Evolutionary conservation across 108 stramenopile genomes (phyloP).

Genomic region (Discostella pseudostelligera): DNA sequence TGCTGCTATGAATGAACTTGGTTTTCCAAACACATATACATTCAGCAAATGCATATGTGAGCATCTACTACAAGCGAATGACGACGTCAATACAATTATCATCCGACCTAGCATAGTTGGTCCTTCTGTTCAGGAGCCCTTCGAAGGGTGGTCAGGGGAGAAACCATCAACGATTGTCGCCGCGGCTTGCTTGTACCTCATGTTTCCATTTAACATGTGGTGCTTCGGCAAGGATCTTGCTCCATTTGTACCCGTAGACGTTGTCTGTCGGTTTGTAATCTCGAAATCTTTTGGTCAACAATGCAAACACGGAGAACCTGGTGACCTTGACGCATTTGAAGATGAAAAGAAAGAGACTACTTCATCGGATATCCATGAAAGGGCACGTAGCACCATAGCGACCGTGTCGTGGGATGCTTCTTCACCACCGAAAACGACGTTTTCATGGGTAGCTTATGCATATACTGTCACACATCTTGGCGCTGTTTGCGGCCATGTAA

Average conservation of each 20-base stretch:
- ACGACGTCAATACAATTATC: conserved; percentile 59
- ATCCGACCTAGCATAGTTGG: conserved; percentile 88
- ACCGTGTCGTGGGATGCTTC: conserved; percentile 72
- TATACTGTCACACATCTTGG: conserved; percentile 71
- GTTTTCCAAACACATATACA: conserved; percentile 84
- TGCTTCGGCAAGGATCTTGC: conserved; percentile 61
- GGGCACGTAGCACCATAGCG: conserved; percentile 35
- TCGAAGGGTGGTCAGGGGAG: conserved; percentile 85
- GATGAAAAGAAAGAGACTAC: conserved; percentile 43
- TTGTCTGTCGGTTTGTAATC: conserved; percentile 65
- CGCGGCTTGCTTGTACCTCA: conserved; percentile 73
- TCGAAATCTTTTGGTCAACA: conserved; percentile 51
- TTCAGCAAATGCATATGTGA: conserved; percentile 89
- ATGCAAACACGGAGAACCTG: not conserved
- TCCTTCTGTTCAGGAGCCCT: conserved; percentile 70
- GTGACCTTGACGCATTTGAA: not conserved
- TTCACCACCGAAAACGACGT: conserved; percentile 47
- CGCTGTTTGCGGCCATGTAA: conserved; percentile 63
- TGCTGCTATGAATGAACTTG: conserved; percentile 74
- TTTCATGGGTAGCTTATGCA: conserved; percentile 76
- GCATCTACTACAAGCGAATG: conserved; percentile 61
- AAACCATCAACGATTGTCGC: conserved; percentile 87
- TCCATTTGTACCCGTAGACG: conserved; percentile 82
- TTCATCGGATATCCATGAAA: conserved; percentile 16
- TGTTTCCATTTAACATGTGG: conserved; percentile 80